Base-by-base conservation (phyloP, 2,329 filamentous ascomycete genomes). In the Chaetomium sp. region DNA sequence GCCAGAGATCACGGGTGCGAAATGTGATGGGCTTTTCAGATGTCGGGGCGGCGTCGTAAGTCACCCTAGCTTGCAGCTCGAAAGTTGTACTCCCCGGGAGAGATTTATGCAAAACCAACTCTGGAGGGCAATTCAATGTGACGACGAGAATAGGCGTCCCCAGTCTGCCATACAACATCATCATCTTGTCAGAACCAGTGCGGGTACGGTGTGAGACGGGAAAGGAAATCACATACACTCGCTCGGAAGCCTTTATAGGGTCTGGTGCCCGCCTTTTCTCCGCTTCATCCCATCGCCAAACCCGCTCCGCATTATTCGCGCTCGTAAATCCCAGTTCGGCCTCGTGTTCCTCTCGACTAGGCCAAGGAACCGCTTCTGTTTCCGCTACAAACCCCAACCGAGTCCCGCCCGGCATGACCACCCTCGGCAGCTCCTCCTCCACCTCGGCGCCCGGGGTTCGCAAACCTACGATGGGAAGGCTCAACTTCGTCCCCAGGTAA, bases 1-100 rank as follows among this genome's bases (percentile, higher is more conserved):
- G 51, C 27, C 31, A 12, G n/a, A 55, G 9, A 31, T 55, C 51
- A 55, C 21, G 35, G 3, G 51, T 35, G 19, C 31, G 51, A 31
- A 54, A 55, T 13, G 51, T 55, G n/a, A 55, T 33, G 19, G 51
- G 51, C 19, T 23, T 25, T 23, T 55, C 51, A 3, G 27, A 55
- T 35, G 27, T 7, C n/a, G 51, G 31, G 29, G 51, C 51, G 29
- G 51, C 51, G 12, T 55, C 51, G 51, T 55, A 55, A 33, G 51
- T 21, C n/a, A 35, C 51, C 27, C 5, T 16, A 33, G 21, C 27
- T 12, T 23, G 29, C n/a, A 55, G 19, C 16, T 55, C 27, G 13
- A 55, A 55, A 3, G 51, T 35, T 9, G 45, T 23, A n/a, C 27
- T 55, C 7, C 51, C 27, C 9, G 27, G 29, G 31, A n/a, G 31